phyloP scores from a whole-genome alignment of 2,329 filamentous ascomycete genomes.

The Elsinoe perseae region DNA sequence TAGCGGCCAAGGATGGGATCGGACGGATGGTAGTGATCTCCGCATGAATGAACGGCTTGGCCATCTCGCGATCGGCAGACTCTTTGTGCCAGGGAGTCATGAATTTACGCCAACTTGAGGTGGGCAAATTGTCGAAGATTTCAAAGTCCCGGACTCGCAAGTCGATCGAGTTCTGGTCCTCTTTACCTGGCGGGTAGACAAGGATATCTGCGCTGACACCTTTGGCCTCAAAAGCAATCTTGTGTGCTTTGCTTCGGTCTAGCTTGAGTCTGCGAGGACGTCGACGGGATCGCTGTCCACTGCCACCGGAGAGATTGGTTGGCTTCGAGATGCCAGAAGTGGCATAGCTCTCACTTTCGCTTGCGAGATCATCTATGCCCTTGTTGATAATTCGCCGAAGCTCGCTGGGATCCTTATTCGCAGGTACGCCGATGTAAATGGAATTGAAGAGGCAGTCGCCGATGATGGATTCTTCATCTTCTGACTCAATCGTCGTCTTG shows the following conservation, averaged over 20 bases:
- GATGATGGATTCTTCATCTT: constrained; percentile 75
- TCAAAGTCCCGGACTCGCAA: constrained; percentile 75
- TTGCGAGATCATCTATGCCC: constrained; percentile 74
- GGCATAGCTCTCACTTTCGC: constrained; percentile 83
- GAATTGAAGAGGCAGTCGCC: constrained; percentile 97
- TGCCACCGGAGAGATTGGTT: constrained; percentile 35
- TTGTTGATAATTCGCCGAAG: constrained; percentile 78
- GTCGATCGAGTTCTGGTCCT: constrained; percentile 83
- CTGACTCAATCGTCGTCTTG: constrained; percentile 48
- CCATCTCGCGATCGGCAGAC: constrained; percentile 69
- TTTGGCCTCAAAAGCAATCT: constrained; percentile 88
- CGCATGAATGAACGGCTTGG: constrained; percentile 81
- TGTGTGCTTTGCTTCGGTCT: constrained; percentile 79
- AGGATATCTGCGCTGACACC: constrained; percentile 77
- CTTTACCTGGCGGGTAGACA: constrained; percentile 67
- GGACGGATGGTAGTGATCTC: constrained; percentile 85
- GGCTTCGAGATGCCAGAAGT: constrained; percentile 58
- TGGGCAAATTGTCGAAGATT: constrained; percentile 87
- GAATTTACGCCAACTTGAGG: constrained; percentile 98
- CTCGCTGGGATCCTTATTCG: constrained; percentile 71
- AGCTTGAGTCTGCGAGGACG: constrained; percentile 53
- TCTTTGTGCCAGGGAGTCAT: constrained; percentile 85
- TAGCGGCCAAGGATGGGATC: constrained; percentile 71
- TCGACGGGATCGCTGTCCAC: constrained; percentile 24
- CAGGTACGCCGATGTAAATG: constrained; percentile 89